These are phyloP conservation scores for Allium sativum DNA, from an alignment of 106 monocot species.

Conservation along the genomic window DNA sequence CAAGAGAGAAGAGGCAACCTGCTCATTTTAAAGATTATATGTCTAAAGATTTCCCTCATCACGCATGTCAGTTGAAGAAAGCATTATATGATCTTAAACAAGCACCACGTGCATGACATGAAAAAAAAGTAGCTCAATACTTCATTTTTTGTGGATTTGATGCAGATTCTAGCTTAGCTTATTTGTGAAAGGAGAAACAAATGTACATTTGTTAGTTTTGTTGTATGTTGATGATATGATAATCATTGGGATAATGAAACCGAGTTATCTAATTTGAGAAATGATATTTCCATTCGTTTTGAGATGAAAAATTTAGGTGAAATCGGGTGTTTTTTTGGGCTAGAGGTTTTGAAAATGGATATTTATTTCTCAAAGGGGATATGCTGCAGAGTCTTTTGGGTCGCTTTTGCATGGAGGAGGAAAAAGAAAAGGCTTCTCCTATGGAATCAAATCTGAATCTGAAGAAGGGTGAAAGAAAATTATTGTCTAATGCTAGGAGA, in stretches of 20 bases:
- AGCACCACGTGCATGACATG: conserved; percentile 8
- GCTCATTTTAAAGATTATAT: conserved; percentile 1
- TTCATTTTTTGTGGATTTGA: too few relatives aligned
- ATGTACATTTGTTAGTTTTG: conserved; percentile 1
- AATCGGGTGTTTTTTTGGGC: not conserved
- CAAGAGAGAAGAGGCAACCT: conserved; percentile 4
- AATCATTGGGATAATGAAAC: not conserved
- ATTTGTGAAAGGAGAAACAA: conserved; percentile 2
- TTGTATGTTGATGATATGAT: not conserved
- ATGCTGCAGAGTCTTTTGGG: conserved; percentile 1
- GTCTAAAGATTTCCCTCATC: not conserved
- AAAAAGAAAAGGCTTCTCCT: conserved; percentile 1
- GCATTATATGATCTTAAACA: conserved; percentile 10
- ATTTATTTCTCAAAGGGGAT: conserved; percentile 10
- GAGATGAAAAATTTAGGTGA: conserved; percentile 9
- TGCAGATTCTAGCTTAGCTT: not conserved
- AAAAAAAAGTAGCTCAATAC: conserved; percentile 5
- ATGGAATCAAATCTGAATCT: conserved; percentile 4
- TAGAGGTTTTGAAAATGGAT: not conserved
- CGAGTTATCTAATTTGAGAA: not conserved
- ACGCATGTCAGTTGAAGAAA: conserved; percentile 3
- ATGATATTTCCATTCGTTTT: not conserved
- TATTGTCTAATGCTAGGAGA: not conserved
- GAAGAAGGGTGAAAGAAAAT: not conserved
- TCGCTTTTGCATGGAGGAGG: not conserved